Evolutionary conservation across 2,329 filamentous ascomycete genomes (phyloP).

Genomic region (Neonectria magnoliae): DNA sequence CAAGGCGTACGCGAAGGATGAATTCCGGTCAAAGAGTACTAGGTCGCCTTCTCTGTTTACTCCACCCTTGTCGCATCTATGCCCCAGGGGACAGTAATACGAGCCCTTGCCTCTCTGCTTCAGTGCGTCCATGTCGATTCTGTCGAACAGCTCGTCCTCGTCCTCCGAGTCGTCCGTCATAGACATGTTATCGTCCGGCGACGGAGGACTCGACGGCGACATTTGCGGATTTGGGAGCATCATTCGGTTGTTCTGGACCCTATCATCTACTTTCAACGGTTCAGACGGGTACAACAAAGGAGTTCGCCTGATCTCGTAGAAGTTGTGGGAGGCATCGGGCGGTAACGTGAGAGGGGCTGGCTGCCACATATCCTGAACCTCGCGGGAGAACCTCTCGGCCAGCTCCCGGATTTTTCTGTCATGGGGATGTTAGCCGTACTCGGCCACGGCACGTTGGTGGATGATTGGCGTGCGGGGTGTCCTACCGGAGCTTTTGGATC

Average conservation of each 20-base stretch:
- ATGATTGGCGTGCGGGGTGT: background rate
- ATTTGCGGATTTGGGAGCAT: conserved; percentile 36
- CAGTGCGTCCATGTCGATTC: conserved; percentile 52
- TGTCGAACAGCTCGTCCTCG: conserved; percentile 48
- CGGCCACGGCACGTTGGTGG: background rate
- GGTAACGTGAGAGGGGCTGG: conserved; percentile 30
- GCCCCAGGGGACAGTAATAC: conserved; percentile 50
- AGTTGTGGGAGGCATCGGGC: conserved; percentile 31
- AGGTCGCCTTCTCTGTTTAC: conserved; percentile 52
- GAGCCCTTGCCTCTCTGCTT: conserved; percentile 52
- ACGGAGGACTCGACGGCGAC: conserved; percentile 21
- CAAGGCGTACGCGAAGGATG: conserved; percentile 51
- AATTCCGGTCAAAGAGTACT: conserved; percentile 54
- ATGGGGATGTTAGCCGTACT: conserved; percentile 24
- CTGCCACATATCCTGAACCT: conserved; percentile 48
- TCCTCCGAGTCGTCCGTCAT: conserved; percentile 46
- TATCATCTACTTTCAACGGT: conserved; percentile 33
- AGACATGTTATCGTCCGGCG: conserved; percentile 32
- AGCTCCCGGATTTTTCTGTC: conserved; percentile 49
- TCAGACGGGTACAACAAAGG: conserved; percentile 29
- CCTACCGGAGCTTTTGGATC: conserved; percentile 48
- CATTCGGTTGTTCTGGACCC: conserved; percentile 35
- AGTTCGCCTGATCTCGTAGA: conserved; percentile 34
- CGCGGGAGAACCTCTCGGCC: conserved; percentile 47
- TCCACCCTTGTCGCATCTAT: conserved; percentile 52